Percentiles rank a stretch among this genome's conserved stretches.
Conservation (phyloP, 1,284 basidiomycete species). For the Cryptococcus amylolentus region DNA sequence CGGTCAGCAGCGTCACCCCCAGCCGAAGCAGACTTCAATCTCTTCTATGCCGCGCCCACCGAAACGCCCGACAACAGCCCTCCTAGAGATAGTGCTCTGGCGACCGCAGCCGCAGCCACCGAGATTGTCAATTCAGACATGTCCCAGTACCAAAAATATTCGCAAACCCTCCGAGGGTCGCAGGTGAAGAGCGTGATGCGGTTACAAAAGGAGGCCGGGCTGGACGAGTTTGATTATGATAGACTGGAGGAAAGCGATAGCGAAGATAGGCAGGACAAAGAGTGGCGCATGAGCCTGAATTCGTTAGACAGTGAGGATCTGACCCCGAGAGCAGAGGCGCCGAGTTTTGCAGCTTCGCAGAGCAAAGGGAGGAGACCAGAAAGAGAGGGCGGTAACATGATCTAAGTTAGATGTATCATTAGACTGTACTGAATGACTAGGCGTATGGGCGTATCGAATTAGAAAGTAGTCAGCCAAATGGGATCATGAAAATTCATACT, state of each 20-base stretch:
- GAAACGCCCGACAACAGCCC: not conserved
- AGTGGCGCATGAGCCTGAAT: not conserved
- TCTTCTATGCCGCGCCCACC: not conserved
- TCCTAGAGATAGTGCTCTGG: not conserved
- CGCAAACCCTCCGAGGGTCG: not conserved
- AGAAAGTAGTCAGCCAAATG: not conserved
- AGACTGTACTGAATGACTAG: too few relatives aligned
- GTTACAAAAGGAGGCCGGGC: not conserved
- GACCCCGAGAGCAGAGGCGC: not conserved
- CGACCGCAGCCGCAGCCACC: not conserved
- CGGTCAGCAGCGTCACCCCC: not conserved
- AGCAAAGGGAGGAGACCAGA: too few relatives aligned
- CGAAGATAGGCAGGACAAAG: not conserved
- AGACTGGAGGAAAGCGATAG: not conserved
- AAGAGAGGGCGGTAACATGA: too few relatives aligned
- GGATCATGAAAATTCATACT: constrained; percentile 8
- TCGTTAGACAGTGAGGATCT: not conserved
- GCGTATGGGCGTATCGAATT: too few relatives aligned
- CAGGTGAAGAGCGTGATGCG: not conserved
- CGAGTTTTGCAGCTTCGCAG: too few relatives aligned
- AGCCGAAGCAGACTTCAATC: not conserved
- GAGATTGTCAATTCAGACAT: not conserved
- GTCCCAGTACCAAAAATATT: not conserved
- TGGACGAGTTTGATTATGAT: not conserved
- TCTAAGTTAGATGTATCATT: too few relatives aligned